Percentiles rank a stretch among this genome's conserved stretches.
Evolutionary conservation across 2,329 filamentous ascomycete genomes (phyloP).

Genomic region (Orbilia blumenaviensis): DNA sequence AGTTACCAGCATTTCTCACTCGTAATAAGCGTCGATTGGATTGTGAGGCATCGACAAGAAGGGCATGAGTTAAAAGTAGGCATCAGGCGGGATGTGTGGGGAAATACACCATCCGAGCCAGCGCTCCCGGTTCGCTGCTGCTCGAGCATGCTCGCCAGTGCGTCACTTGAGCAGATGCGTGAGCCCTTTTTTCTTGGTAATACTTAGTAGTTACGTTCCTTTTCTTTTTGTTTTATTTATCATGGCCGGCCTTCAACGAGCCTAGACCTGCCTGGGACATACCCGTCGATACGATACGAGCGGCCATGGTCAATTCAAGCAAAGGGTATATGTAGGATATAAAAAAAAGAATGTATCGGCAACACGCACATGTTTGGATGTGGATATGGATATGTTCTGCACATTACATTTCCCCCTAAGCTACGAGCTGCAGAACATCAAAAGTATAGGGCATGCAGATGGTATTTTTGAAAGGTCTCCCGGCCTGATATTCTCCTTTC

Average conservation of each 20-base stretch:
- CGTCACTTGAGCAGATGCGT: conserved; percentile 41
- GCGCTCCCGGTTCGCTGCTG: conserved; percentile 18
- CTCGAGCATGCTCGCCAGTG: conserved; percentile 14
- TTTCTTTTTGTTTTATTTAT: conserved; percentile 13
- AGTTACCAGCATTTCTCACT: conserved; percentile 29
- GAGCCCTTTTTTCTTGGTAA: conserved; percentile 5
- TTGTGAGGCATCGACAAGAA: conserved; percentile 46
- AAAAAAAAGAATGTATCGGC: conserved; percentile 4
- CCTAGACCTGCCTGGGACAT: conserved; percentile 1
- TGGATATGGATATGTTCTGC: neutral
- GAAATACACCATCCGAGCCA: conserved; percentile 22
- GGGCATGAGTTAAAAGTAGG: conserved; percentile 54
- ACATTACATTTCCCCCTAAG: too few relatives aligned
- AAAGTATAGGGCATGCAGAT: neutral
- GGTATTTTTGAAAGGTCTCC: neutral
- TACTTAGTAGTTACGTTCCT: too few relatives aligned
- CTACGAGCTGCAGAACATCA: too few relatives aligned
- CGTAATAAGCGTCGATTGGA: conserved; percentile 36
- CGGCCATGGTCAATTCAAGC: neutral
- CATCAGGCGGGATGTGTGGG: conserved; percentile 45
- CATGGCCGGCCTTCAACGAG: neutral
- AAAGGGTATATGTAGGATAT: neutral
- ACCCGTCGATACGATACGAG: neutral
- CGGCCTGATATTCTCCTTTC: conserved; percentile 18
- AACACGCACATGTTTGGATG: neutral